A percentile compares a stretch with the other conserved stretches of the same genome.
phyloP scores from a whole-genome alignment of 2,329 filamentous ascomycete species.

The Aureobasidium pullulans region DNA sequence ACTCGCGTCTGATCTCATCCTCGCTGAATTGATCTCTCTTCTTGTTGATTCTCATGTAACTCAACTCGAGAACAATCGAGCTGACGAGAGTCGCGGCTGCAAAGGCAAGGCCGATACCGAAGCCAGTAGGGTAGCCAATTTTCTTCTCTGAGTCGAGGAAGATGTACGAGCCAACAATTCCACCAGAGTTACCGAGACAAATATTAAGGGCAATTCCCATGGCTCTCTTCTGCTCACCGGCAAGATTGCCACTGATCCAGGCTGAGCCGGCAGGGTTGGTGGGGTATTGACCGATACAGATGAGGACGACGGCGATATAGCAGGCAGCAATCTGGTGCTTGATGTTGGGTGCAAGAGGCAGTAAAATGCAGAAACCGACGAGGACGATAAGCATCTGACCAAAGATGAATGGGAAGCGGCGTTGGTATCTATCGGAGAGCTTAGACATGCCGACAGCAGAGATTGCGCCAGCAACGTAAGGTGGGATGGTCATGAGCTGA shows the following conservation, averaged over 20 bases:
- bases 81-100: constrained; percentile 21
- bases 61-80: constrained; percentile 24
- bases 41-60: constrained; percentile 25
- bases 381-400: constrained; percentile 33
- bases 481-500: constrained; percentile 23
- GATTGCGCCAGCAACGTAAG: constrained; percentile 25
- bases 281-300: constrained; percentile 50
- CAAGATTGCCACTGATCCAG: constrained; percentile 55
- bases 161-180: constrained; percentile 57
- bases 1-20: constrained; percentile 28
- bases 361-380: constrained; percentile 26
- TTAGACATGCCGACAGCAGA: constrained; percentile 23
- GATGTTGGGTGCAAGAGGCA: constrained; percentile 17
- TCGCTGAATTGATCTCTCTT: constrained; percentile 27
- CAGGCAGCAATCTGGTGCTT: constrained; percentile 34
- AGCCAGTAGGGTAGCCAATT: constrained; percentile 30
- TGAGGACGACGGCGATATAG: constrained; percentile 29
- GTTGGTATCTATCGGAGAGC: constrained; percentile 22
- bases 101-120: constrained; percentile 27
- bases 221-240: constrained; percentile 47
- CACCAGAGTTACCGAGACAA: constrained; percentile 39
- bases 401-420: constrained; percentile 27
- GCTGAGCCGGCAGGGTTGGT: constrained; percentile 50
- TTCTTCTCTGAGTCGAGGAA: constrained; percentile 29
- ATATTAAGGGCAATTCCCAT: constrained; percentile 52